Conservation (phyloP, 2,329 filamentous ascomycete species). For the Phialophora expanda region DNA sequence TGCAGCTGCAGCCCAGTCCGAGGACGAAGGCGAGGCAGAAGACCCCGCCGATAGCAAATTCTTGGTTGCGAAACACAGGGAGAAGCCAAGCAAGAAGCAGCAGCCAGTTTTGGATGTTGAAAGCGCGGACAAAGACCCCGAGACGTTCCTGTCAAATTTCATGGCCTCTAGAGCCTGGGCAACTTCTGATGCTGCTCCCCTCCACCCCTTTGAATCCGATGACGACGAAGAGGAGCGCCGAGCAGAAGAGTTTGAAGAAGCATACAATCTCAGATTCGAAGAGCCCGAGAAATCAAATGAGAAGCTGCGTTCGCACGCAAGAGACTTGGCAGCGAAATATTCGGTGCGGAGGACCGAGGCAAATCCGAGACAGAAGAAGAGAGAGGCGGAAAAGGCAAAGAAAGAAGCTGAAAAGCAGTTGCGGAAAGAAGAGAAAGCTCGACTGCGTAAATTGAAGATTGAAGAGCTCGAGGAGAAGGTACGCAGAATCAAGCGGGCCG, state of each 20-base stretch:
- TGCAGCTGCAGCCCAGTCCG: slow-evolving; percentile 58
- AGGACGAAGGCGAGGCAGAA: slow-evolving; percentile 50
- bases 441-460: slow-evolving; percentile 83
- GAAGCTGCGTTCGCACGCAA: slow-evolving; percentile 82
- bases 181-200: slow-evolving; percentile 63
- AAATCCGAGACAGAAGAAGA: slow-evolving; percentile 74
- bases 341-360: slow-evolving; percentile 85
- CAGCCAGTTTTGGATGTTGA: slow-evolving; percentile 68
- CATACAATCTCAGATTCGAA: slow-evolving; percentile 96
- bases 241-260: slow-evolving; percentile 86
- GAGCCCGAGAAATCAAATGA: slow-evolving; percentile 88
- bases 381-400: slow-evolving; percentile 76
- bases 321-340: slow-evolving; percentile 79
- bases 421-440: slow-evolving; percentile 78
- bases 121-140: slow-evolving; percentile 84
- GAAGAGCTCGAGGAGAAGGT: slow-evolving; percentile 90
- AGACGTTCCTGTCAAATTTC: slow-evolving; percentile 93
- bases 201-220: slow-evolving; percentile 88
- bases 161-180: slow-evolving; percentile 92
- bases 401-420: slow-evolving; percentile 79
- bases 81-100: slow-evolving; percentile 47
- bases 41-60: slow-evolving; percentile 73
- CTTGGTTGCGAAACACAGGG: slow-evolving; percentile 71
- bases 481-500: slow-evolving; percentile 84
- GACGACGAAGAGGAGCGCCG: slow-evolving; percentile 75